Evolutionary conservation across 2,329 filamentous ascomycete genomes (phyloP).

Genomic region (Cordyceps fumosorosea): DNA sequence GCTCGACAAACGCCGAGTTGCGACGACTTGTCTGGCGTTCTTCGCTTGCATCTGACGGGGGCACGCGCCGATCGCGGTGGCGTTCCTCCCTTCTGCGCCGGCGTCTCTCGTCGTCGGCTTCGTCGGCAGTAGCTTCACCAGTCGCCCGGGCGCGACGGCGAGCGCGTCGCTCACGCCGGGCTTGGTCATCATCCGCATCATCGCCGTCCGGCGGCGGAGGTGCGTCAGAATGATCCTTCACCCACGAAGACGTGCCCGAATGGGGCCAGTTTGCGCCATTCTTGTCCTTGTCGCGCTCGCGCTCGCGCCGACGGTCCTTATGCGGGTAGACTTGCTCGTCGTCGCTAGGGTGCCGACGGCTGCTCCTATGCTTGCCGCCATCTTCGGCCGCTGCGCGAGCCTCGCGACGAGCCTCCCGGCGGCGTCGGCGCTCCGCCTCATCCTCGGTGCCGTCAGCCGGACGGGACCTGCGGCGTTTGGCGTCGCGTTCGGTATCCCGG

Average conservation of each 20-base stretch:
- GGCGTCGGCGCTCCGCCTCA: constrained; percentile 48
- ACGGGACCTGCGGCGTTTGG: constrained; percentile 43
- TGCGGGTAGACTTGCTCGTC: constrained; percentile 41
- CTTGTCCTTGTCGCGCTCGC: constrained; percentile 26
- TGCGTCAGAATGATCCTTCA: constrained; percentile 57
- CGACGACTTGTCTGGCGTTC: constrained; percentile 5
- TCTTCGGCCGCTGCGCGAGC: constrained; percentile 36
- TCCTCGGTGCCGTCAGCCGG: constrained; percentile 36
- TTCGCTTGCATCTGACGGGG: constrained; percentile 8
- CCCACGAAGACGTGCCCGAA: constrained; percentile 59
- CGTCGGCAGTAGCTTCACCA: constrained; percentile 28
- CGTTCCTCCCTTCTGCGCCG: constrained; percentile 41
- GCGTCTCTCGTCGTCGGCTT: constrained; percentile 37
- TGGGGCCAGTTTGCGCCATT: constrained; percentile 48
- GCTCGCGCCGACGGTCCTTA: constrained; percentile 31
- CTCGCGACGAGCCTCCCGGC: constrained; percentile 40
- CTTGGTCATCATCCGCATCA: constrained; percentile 39
- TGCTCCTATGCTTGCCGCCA: constrained; percentile 26
- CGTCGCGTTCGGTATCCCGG: constrained; percentile 37
- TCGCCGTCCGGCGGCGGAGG: constrained; percentile 48
- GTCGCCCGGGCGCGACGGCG: constrained; percentile 40
- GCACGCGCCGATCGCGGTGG: constrained; percentile 22
- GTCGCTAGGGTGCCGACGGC: constrained; percentile 33
- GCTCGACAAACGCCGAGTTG: constrained; percentile 8
- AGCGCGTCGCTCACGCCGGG: constrained; percentile 41